Evolutionary conservation across 257 asterid species (phyloP), one percentile per base, ranked within the genome.

Genomic region (Vinca minor): DNA sequence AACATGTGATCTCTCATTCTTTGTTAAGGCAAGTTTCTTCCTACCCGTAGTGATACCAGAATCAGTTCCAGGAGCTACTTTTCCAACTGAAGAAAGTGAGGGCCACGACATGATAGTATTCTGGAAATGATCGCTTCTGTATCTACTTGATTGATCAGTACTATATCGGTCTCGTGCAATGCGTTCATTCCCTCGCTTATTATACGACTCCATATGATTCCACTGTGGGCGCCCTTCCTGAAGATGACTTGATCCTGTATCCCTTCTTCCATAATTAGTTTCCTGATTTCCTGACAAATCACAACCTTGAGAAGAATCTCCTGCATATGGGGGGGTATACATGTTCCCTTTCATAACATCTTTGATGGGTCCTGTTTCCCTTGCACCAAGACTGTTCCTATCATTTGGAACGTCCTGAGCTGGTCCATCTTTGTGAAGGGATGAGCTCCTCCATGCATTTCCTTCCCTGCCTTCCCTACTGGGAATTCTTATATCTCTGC

Each of bases 381-480:
- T 81, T 20, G 79, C 59, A 69, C 78, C 81, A 73, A 50, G 39
- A 72, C 47, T 79, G 63, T 64, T 79, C 69, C 77, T 69, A 56
- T 63, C 72, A 46, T 56, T 74, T 66, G 78, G 79, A 65, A 65
- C 50, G 44, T 70, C 86, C 72, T 66, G 79, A 63, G 71, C 66
- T n/a, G 13, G 18, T 61, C 77, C 83, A 61, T 75, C 89, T 66
- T 76, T 78, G 11, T 85, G 71, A 69, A 62, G 54, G 21, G 82
- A 59, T 47, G 86, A 68, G 66, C 77, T 73, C 76, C 89, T 81
- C 95, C 94, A 83, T 74, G 62, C 75, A 68, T 68, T 82, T 42
- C 73, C 80, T 67, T 87, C n/a, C n/a, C n/a, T n/a, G n/a, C n/a
- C n/a, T n/a, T n/a, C 94, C 74, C 81, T 68, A 69, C 87, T 77